Evolutionary conservation across 768 basidiomycete species (phyloP).

Genomic region (Hypholoma fasciculare): DNA sequence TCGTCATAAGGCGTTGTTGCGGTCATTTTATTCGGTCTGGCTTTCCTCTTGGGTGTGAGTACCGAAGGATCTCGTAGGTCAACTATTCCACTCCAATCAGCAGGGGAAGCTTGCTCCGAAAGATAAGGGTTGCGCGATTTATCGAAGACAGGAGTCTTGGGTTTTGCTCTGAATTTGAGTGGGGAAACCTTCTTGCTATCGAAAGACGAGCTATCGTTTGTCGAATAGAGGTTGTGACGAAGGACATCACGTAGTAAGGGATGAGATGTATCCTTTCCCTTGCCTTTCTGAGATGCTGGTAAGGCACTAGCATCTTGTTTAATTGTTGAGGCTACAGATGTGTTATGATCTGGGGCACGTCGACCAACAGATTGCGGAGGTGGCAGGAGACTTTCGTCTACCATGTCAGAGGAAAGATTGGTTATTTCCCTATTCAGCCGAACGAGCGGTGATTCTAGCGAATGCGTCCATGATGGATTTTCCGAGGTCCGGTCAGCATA

Average conservation of each 20-base stretch:
- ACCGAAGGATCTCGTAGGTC: constrained; percentile 63
- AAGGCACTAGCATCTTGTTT: constrained; percentile 22
- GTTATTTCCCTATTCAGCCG: constrained; percentile 65
- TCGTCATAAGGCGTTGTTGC: constrained; percentile 24
- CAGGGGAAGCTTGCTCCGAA: constrained; percentile 46
- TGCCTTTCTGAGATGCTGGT: constrained; percentile 41
- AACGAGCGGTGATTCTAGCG: constrained; percentile 73
- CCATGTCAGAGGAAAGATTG: constrained; percentile 48
- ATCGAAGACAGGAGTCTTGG: constrained; percentile 55
- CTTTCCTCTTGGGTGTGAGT: constrained; percentile 41
- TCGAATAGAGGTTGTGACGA: constrained; percentile 47
- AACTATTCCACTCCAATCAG: constrained; percentile 72
- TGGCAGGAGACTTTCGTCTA: constrained; percentile 12
- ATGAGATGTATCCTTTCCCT: constrained; percentile 41
- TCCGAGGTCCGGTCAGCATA: constrained; percentile 41
- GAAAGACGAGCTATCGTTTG: constrained; percentile 37
- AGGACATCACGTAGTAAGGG: constrained; percentile 51
- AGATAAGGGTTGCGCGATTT: constrained; percentile 64
- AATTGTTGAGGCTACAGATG: constrained; percentile 18
- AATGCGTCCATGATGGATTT: constrained; percentile 69
- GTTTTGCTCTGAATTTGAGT: constrained; percentile 49
- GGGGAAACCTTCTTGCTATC: constrained; percentile 42
- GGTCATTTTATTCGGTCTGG: constrained; percentile 20
- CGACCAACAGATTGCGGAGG: constrained; percentile 14
- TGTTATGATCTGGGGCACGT: constrained; percentile 7